Evolutionary conservation across 139 green algal genomes (phyloP), one percentile per base, ranked within the genome.

Genomic region (Mychonastes homosphaera): DNA sequence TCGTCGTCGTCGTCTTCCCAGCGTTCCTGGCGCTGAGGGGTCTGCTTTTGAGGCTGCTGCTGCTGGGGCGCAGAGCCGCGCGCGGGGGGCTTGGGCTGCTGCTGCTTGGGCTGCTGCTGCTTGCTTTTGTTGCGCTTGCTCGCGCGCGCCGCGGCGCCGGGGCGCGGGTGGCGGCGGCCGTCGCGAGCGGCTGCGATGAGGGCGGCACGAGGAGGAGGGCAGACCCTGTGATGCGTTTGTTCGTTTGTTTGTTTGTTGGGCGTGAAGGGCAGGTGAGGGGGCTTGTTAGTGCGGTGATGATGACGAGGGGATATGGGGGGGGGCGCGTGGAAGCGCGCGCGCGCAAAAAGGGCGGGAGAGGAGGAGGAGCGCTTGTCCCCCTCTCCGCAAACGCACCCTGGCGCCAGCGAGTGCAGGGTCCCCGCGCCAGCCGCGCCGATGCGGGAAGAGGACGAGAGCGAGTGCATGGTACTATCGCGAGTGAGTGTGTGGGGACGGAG

Each of bases 1-100:
- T 13, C 2, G 23, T 65, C 47, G 18, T 34, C 13, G 45, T 64
- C 58, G 24, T 56, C 23, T 40, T 3, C 10, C 46, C 18, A 10
- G 5, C 52, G 49, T 33, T 32, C 19, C 13, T 47, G 52, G 12
- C 30, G 32, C 46, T 59, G 52, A 32, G 36, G 36, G 35, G n/a
- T n/a, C 33, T 63, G 29, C 18, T 43, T 21, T 36, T 41, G 19
- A 4, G 8, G 19, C 49, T 56, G 33, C 39, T 62, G 54, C 52
- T 59, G 52, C 45, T 64, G 57, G 33, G 24, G 21, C 34, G 9
- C 32, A 40, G 49, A 23, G 6, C 49, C 49, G n/a, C 12, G 35
- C 38, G 29, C 49, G 8, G 2, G 29, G 49, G 0, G 44, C 44
- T 52, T 52, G 16, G 8, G 38, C n/a, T 53, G 40, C 47, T 54